Evolutionary conservation across 345 rosid genomes (phyloP).

Genomic region (Luvunga scandens): DNA sequence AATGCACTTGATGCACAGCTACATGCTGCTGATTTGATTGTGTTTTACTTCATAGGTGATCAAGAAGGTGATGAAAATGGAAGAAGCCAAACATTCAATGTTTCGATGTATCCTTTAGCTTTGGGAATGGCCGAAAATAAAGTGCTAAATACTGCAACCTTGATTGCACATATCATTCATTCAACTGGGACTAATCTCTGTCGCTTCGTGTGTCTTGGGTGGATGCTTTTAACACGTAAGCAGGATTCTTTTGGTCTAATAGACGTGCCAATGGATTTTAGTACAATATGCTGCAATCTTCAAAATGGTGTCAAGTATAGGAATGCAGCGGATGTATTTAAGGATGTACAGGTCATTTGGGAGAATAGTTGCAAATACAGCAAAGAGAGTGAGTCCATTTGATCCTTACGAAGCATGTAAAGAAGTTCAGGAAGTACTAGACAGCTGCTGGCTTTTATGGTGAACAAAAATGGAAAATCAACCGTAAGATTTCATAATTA

Average conservation of each 20-base stretch:
- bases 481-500: too few relatives aligned
- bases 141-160: too few relatives aligned
- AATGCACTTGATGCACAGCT: too few relatives aligned
- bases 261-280: conserved; percentile 67
- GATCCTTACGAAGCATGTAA: conserved; percentile 58
- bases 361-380: conserved; percentile 54
- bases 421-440: conserved; percentile 71
- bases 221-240: conserved; percentile 25
- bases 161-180: too few relatives aligned
- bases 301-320: conserved; percentile 45
- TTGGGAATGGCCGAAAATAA: conserved; percentile 16
- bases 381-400: conserved; percentile 59
- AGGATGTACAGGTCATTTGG: conserved; percentile 61
- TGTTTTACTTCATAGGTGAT: too few relatives aligned
- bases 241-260: conserved; percentile 35
- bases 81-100: too few relatives aligned
- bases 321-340: conserved; percentile 56
- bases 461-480: conserved; percentile 27
- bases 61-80: too few relatives aligned
- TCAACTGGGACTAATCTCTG: too few relatives aligned
- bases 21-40: too few relatives aligned
- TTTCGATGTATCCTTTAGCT: conserved; percentile 19
- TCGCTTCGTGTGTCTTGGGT: neutral
- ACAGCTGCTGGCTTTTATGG: conserved; percentile 45
- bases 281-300: conserved; percentile 56